phyloP scores from a whole-genome alignment of 139 green algal genomes.

The Pseudopediastrum boryanum region DNA sequence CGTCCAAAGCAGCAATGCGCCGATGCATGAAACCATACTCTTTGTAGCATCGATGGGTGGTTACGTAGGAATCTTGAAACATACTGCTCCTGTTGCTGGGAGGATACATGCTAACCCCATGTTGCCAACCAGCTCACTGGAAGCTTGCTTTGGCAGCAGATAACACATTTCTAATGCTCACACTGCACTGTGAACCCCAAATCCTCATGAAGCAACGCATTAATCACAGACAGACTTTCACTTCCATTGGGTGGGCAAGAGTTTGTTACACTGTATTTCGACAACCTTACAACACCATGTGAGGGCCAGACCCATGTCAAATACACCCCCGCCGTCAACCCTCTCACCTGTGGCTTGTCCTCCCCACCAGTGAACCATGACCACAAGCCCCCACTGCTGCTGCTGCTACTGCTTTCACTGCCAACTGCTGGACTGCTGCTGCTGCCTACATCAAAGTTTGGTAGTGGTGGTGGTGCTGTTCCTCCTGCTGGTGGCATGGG shows the following conservation, averaged over 20 bases:
- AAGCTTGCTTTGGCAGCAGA: no score
- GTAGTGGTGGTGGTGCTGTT: conserved; percentile 8
- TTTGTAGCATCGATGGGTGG: no score
- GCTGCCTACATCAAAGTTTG: conserved; percentile 3
- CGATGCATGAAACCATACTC: no score
- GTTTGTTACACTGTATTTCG: not conserved
- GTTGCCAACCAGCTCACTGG: no score
- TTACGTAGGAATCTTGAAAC: no score
- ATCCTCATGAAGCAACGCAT: not conserved
- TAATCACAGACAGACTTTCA: not conserved
- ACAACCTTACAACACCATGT: not conserved
- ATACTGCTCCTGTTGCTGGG: no score
- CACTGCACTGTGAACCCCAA: no score
- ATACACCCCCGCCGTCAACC: not conserved
- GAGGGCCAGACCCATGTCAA: not conserved
- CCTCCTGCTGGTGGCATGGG: no score
- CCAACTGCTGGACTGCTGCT: conserved; percentile 5
- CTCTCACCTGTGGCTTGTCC: conserved; percentile 29
- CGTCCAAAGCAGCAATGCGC: no score
- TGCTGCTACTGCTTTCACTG: not conserved
- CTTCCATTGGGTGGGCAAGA: not conserved
- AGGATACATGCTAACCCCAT: no score
- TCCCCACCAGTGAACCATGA: conserved; percentile 27
- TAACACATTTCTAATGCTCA: no score
- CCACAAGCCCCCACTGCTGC: conserved; percentile 11